A percentile compares a stretch with the other conserved stretches of the same genome.
Evolutionary conservation across 1,284 basidiomycete genomes (phyloP).

Genomic region (Austroboletus rostrupii): DNA sequence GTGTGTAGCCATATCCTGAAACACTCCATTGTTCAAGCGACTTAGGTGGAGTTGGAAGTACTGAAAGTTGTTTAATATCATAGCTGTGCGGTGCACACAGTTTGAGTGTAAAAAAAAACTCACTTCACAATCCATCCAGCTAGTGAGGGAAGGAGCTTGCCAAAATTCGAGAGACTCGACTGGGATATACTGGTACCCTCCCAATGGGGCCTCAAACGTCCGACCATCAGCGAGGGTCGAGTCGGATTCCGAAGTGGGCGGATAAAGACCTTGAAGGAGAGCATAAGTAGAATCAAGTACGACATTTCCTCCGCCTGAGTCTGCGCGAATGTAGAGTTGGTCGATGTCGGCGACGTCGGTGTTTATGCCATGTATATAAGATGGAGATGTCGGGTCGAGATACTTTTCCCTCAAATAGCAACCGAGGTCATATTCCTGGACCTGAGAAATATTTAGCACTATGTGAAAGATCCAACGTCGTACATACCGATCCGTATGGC

Average conservation of each 20-base stretch:
- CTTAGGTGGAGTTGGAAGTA: slow-evolving; percentile 27
- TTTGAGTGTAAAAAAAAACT: background rate
- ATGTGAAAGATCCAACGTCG: background rate
- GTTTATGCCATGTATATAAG: slow-evolving; percentile 35
- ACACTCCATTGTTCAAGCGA: slow-evolving; percentile 32
- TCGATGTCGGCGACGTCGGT: slow-evolving; percentile 25
- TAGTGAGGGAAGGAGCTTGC: slow-evolving; percentile 27
- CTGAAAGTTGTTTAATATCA: slow-evolving; percentile 7
- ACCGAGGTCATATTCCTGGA: slow-evolving; percentile 41
- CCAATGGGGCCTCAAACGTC: slow-evolving; percentile 42
- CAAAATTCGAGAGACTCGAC: slow-evolving; percentile 29
- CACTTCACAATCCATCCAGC: slow-evolving; percentile 33
- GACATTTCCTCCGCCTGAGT: slow-evolving; percentile 42
- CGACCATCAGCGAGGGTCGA: slow-evolving; percentile 47
- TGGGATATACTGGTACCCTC: slow-evolving; percentile 45
- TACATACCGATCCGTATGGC: slow-evolving; percentile 39
- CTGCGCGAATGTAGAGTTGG: slow-evolving; percentile 36
- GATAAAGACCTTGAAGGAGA: slow-evolving; percentile 44
- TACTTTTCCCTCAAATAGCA: slow-evolving; percentile 37
- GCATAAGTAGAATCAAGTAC: slow-evolving; percentile 39
- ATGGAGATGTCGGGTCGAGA: slow-evolving; percentile 26
- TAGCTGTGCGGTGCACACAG: too few relatives aligned
- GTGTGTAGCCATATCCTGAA: slow-evolving; percentile 31
- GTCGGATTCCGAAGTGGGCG: slow-evolving; percentile 32
- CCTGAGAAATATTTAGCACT: slow-evolving; percentile 6